Conservation (phyloP, 1,284 basidiomycete species). For the Meripilus lineatus region DNA sequence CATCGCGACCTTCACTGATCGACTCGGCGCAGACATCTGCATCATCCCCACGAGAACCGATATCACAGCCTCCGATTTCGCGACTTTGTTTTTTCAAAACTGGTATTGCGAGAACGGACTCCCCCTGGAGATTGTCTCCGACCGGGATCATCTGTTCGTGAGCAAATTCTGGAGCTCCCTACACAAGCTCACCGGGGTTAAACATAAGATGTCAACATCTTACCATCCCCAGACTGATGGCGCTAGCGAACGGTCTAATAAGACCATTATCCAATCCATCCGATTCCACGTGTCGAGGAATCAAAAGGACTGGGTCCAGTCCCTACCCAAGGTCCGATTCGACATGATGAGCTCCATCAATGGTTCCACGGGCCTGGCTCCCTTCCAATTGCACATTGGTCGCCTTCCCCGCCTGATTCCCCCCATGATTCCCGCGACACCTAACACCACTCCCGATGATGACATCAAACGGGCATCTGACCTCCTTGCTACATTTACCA, state of each 20-base stretch:
- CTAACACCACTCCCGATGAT: not conserved
- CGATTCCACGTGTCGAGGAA: constrained; percentile 21
- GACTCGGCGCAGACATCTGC: constrained; percentile 31
- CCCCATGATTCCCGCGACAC: not conserved
- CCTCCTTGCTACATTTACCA: not conserved
- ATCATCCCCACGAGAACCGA: constrained; percentile 26
- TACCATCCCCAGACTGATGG: constrained; percentile 40
- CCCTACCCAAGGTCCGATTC: constrained; percentile 29
- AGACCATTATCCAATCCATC: constrained; percentile 24
- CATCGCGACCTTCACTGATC: constrained; percentile 33
- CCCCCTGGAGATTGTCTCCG: constrained; percentile 33
- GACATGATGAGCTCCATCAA: constrained; percentile 28
- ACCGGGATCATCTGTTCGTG: constrained; percentile 38
- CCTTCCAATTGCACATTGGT: constrained; percentile 33
- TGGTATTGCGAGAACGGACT: constrained; percentile 40
- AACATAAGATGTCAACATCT: constrained; percentile 35
- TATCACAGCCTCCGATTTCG: constrained; percentile 28
- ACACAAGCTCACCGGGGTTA: constrained; percentile 27
- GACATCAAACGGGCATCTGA: not conserved
- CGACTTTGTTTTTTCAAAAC: constrained; percentile 28
- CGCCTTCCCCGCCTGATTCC: constrained; percentile 16
- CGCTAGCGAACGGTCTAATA: constrained; percentile 19
- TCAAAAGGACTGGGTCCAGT: constrained; percentile 30
- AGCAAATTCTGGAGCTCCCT: constrained; percentile 38
- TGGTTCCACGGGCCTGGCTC: constrained; percentile 28